phyloP scores from a whole-genome alignment of 2,329 filamentous ascomycete genomes.

The Clarireedia paspali region DNA sequence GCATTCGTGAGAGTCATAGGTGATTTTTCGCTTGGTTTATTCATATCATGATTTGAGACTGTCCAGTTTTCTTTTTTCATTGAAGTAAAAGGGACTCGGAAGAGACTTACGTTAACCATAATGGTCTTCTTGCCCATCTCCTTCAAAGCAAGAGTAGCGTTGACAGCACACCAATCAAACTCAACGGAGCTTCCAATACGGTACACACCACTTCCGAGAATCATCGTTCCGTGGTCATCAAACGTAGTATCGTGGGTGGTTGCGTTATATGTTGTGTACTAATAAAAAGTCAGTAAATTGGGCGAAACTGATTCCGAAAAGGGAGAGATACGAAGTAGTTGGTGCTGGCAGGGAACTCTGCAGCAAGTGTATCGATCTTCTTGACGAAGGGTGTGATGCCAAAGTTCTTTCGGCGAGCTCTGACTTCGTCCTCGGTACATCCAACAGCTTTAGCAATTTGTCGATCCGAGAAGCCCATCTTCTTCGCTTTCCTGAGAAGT shows the following conservation, averaged over 20 bases:
- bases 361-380: constrained; percentile 95
- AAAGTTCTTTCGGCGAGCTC: constrained; percentile 75
- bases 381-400: constrained; percentile 94
- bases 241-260: constrained; percentile 89
- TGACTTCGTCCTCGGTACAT: constrained; percentile 82
- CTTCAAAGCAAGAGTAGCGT: constrained; percentile 74
- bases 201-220: constrained; percentile 93
- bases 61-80: not conserved
- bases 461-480: constrained; percentile 93
- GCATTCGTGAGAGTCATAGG: no score
- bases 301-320: not conserved
- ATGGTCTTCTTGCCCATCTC: constrained; percentile 93
- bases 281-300: not conserved
- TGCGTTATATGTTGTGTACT: constrained; percentile 94
- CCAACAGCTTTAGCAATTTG: constrained; percentile 86
- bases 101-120: constrained; percentile 65
- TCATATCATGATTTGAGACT: not conserved
- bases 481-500: constrained; percentile 85
- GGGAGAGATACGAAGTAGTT: constrained; percentile 59
- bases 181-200: constrained; percentile 96
- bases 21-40: not conserved
- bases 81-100: not conserved
- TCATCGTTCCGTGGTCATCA: constrained; percentile 81
- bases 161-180: constrained; percentile 98
- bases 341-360: constrained; percentile 89